Conservation (phyloP, 2,329 filamentous ascomycete species). For the Alternaria viburni region DNA sequence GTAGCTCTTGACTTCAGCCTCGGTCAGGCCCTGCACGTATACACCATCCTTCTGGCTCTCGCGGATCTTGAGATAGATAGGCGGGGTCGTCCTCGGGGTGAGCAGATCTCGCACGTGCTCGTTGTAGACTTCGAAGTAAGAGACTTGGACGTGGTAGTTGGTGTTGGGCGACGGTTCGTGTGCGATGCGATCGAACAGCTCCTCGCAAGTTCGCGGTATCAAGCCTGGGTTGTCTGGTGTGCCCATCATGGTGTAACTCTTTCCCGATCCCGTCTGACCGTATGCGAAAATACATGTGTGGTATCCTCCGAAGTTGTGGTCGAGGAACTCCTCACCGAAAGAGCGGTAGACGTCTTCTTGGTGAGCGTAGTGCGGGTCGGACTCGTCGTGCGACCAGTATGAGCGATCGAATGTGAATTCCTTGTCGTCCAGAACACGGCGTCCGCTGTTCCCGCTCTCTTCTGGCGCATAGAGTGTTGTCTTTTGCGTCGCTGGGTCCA, state of each 20-base stretch:
- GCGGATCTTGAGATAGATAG: slow-evolving; percentile 94
- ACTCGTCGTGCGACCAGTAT: slow-evolving; percentile 90
- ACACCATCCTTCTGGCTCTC: slow-evolving; percentile 94
- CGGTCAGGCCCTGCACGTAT: slow-evolving; percentile 95
- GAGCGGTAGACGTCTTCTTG: slow-evolving; percentile 95
- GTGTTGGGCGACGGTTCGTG: slow-evolving; percentile 85
- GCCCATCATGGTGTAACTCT: slow-evolving; percentile 99
- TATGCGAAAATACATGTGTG: slow-evolving; percentile 99
- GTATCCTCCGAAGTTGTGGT: slow-evolving; percentile 99
- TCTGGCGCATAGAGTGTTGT: slow-evolving; percentile 79
- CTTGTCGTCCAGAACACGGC: slow-evolving; percentile 84
- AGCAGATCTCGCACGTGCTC: slow-evolving; percentile 96
- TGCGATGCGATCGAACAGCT: slow-evolving; percentile 92
- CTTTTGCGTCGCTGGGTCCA: slow-evolving; percentile 86
- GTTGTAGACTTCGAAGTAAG: slow-evolving; percentile 99
- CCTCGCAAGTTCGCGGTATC: slow-evolving; percentile 93
- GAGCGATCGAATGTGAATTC: slow-evolving; percentile 96
- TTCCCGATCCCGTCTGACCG: slow-evolving; percentile 95
- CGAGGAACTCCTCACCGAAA: slow-evolving; percentile 93
- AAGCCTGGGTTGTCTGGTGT: slow-evolving; percentile 82
- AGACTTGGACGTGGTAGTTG: slow-evolving; percentile 95
- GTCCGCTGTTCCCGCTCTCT: slow-evolving; percentile 63
- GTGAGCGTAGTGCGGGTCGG: slow-evolving; percentile 83
- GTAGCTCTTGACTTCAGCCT: slow-evolving; percentile 87
- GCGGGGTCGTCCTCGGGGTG: slow-evolving; percentile 77